Conservation (phyloP, 192 early-diverging fungal species). For the Dispira simplex region DNA sequence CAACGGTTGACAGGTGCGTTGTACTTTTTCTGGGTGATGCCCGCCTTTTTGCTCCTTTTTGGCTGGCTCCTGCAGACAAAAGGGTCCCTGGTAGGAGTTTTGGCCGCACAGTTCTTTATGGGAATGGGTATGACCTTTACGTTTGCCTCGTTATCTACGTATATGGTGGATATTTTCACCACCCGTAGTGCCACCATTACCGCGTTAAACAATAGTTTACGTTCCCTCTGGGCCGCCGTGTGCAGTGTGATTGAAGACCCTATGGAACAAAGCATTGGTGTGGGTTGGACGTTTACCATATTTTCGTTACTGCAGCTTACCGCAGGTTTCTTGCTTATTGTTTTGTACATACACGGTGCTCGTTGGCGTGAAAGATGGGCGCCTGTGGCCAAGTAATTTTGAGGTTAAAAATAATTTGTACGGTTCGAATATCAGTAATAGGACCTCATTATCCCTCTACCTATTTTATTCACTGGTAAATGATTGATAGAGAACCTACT, state of each 20-base stretch:
- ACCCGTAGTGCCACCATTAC: constrained; percentile 10
- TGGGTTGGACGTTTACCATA: constrained; percentile 9
- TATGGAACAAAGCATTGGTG: not conserved
- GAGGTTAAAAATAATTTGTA: too few species aligned
- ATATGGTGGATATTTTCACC: constrained; percentile 13
- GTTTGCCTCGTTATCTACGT: constrained; percentile 7
- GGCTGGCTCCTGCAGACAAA: not conserved
- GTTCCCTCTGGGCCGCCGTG: constrained; percentile 5
- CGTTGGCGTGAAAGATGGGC: constrained; percentile 5
- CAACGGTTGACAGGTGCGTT: constrained; percentile 3
- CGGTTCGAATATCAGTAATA: too few species aligned
- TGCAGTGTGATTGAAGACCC: constrained; percentile 9
- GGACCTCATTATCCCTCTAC: too few species aligned
- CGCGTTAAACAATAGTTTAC: constrained; percentile 9
- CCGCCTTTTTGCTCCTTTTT: not conserved
- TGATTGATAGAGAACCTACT: too few species aligned
- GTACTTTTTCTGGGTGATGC: constrained; percentile 1
- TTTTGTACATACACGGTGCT: constrained; percentile 1
- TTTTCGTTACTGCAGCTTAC: not conserved
- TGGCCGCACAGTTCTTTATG: constrained; percentile 7
- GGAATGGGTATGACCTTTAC: constrained; percentile 12
- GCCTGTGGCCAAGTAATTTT: not conserved
- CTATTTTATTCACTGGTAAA: too few species aligned
- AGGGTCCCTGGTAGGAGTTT: not conserved
- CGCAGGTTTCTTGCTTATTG: not conserved